These are phyloP conservation scores for Naganishia sp. DNA, from an alignment of 1,284 basidiomycete genomes.

Conservation along the genomic window DNA sequence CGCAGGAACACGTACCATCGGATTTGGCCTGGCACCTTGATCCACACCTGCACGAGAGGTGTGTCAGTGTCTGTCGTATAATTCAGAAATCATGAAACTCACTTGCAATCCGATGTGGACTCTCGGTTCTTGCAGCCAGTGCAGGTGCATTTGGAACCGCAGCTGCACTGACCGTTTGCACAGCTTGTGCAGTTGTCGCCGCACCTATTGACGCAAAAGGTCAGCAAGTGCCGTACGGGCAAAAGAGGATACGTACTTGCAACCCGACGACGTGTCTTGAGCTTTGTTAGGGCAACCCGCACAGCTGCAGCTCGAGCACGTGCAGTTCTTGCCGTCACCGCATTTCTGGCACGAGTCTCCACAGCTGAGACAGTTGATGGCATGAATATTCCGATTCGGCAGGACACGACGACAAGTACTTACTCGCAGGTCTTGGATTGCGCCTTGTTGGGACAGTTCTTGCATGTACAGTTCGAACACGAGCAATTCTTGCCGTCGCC, in stretches of 20 bases:
- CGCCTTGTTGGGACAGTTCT: slow-evolving; percentile 18
- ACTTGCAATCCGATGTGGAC: slow-evolving; percentile 15
- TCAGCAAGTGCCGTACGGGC: neutral
- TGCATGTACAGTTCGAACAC: slow-evolving; percentile 19
- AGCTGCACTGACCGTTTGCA: slow-evolving; percentile 13
- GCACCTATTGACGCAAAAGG: slow-evolving; percentile 3
- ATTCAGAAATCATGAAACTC: neutral
- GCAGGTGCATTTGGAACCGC: slow-evolving; percentile 14
- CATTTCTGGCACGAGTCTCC: slow-evolving; percentile 23
- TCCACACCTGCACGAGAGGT: slow-evolving; percentile 7
- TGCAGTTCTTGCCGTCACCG: slow-evolving; percentile 12
- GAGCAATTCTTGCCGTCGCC: slow-evolving; percentile 19
- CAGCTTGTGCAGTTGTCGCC: slow-evolving; percentile 22
- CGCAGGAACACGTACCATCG: slow-evolving; percentile 19
- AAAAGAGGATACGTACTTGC: slow-evolving; percentile 9
- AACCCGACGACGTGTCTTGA: slow-evolving; percentile 14
- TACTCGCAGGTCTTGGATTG: slow-evolving; percentile 17
- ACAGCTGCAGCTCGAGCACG: slow-evolving; percentile 13
- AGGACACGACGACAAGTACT: neutral
- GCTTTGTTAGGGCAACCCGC: slow-evolving; percentile 10
- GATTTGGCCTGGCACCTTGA: slow-evolving; percentile 26
- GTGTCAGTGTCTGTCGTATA: neutral
- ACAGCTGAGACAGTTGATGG: neutral
- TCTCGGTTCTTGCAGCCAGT: slow-evolving; percentile 20
- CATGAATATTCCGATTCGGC: too few relatives aligned